These are phyloP conservation scores for Diaporthe sp. DNA, from an alignment of 2,329 filamentous ascomycete species.

Conservation along the genomic window DNA sequence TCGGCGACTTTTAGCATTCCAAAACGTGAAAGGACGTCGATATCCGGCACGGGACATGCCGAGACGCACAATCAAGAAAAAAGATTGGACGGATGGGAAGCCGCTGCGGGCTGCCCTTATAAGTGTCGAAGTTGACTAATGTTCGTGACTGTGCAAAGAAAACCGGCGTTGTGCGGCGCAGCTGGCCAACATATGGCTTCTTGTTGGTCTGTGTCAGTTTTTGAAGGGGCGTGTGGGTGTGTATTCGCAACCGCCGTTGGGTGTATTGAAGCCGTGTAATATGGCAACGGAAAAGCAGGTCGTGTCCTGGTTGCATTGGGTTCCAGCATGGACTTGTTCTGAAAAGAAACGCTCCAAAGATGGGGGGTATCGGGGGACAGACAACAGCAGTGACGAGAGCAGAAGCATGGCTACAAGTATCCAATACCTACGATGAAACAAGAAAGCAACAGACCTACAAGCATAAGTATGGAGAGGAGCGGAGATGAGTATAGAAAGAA, in stretches of 20 bases:
- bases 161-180: conserved; percentile 24
- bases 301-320: conserved; percentile 14
- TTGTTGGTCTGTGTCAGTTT: conserved; percentile 12
- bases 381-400: not conserved
- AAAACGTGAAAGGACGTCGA: not conserved
- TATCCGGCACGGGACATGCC: not conserved
- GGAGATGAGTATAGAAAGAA: not conserved
- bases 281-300: conserved; percentile 27
- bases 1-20: conserved; percentile 74
- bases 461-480: not conserved
- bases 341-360: not conserved
- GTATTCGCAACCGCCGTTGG: conserved; percentile 1
- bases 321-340: conserved; percentile 20
- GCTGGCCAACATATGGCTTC: conserved; percentile 9
- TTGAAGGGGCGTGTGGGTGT: conserved; percentile 1
- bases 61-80: not conserved
- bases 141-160: conserved; percentile 22
- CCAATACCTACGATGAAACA: conserved; percentile 27
- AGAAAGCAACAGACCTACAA: conserved; percentile 12
- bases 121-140: conserved; percentile 16
- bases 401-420: conserved; percentile 28
- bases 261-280: conserved; percentile 18
- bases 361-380: not conserved
- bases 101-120: not conserved
- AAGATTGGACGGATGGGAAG: not conserved